phyloP scores from a whole-genome alignment of 768 basidiomycete genomes.

The Kwoniella botswanensis region DNA sequence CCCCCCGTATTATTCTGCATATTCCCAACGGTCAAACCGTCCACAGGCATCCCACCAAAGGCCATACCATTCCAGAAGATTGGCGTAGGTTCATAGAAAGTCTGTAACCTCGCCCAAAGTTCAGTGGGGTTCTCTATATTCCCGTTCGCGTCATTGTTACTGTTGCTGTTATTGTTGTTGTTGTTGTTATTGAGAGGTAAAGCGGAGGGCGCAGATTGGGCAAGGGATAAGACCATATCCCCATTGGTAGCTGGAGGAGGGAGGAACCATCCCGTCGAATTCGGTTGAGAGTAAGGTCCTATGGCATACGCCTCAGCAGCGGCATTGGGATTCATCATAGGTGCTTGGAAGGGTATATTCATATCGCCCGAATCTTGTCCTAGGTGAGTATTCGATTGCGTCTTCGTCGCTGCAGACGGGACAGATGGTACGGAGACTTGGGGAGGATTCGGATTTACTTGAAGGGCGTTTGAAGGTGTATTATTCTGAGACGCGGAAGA shows the following conservation, averaged over 20 bases:
- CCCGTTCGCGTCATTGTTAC: background rate
- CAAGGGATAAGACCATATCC: constrained; percentile 19
- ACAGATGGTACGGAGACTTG: background rate
- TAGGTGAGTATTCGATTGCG: constrained; percentile 11
- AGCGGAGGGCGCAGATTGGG: constrained; percentile 21
- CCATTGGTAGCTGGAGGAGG: background rate
- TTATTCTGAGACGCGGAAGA: background rate
- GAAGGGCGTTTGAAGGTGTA: background rate
- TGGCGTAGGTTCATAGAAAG: constrained; percentile 50
- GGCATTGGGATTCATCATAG: constrained; percentile 22
- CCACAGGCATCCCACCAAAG: background rate
- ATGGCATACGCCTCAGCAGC: constrained; percentile 20
- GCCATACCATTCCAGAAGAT: constrained; percentile 37
- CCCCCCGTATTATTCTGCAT: background rate
- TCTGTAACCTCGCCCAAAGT: constrained; percentile 49
- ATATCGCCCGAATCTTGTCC: background rate
- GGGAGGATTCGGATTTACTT: background rate
- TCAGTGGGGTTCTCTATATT: constrained; percentile 28
- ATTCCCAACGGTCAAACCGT: constrained; percentile 2
- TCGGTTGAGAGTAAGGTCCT: constrained; percentile 18
- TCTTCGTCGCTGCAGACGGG: constrained; percentile 5
- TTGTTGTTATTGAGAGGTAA: constrained; percentile 3
- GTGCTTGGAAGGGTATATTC: constrained; percentile 9
- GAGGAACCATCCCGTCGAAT: constrained; percentile 14
- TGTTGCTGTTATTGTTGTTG: constrained; percentile 1